Evolutionary conservation across 2,329 filamentous ascomycete species (phyloP).

Genomic region (Diaporthe velutina): DNA sequence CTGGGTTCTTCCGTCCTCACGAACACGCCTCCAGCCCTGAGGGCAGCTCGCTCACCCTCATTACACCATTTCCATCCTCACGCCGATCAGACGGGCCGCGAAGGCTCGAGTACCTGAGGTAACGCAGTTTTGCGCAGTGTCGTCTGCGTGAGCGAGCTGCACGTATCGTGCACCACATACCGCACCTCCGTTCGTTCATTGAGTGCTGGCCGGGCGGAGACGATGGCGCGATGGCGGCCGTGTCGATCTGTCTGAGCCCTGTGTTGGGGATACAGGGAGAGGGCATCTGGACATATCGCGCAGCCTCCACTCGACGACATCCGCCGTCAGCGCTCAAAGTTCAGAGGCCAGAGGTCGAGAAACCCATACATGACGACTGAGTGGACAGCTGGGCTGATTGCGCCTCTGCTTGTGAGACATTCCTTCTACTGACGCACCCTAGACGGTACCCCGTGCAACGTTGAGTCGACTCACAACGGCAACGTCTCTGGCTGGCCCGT

Average conservation of each 20-base stretch:
- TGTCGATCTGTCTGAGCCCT: constrained; percentile 23
- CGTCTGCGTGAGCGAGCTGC: not conserved
- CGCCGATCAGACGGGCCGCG: not conserved
- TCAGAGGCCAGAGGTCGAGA: not conserved
- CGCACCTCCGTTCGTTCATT: not conserved
- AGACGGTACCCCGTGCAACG: constrained; percentile 30
- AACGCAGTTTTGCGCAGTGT: not conserved
- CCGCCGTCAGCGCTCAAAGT: no score
- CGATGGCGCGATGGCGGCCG: constrained; percentile 30
- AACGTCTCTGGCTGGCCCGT: constrained; percentile 8
- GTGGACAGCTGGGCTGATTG: not conserved
- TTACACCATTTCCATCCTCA: not conserved
- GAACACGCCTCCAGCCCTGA: no score
- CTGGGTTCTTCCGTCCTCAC: not conserved
- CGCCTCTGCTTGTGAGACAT: constrained; percentile 27
- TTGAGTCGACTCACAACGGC: constrained; percentile 17
- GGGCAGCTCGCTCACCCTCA: not conserved
- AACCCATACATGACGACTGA: not conserved
- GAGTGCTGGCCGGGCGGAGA: constrained; percentile 4
- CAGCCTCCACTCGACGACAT: not conserved
- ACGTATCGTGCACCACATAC: not conserved
- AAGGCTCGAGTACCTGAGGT: not conserved
- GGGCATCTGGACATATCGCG: constrained; percentile 21
- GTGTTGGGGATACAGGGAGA: constrained; percentile 19
- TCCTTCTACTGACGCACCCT: constrained; percentile 22